A percentile compares a stretch with the other conserved stretches of the same genome.
These are phyloP conservation scores for Coemansia sp. DNA, from an alignment of 192 early-diverging fungal species.

Conservation along the genomic window DNA sequence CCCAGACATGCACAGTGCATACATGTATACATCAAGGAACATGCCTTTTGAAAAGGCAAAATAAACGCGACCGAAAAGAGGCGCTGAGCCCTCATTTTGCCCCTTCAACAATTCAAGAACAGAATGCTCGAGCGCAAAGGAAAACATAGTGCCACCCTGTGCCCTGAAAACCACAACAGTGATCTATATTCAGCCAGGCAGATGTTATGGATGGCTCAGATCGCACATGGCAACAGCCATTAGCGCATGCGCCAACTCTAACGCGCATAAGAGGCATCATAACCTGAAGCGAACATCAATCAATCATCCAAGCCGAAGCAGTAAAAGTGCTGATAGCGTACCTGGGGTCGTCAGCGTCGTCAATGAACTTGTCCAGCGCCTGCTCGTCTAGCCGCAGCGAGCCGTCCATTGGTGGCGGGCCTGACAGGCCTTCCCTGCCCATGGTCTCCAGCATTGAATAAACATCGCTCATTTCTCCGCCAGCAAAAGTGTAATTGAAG, in stretches of 20 bases:
- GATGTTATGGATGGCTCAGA: too few species aligned
- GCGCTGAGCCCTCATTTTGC: background rate
- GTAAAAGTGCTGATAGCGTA: slow-evolving; percentile 9
- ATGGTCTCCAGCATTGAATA: slow-evolving; percentile 52
- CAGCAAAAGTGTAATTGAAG: background rate
- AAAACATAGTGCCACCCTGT: slow-evolving; percentile 5
- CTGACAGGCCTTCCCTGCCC: slow-evolving; percentile 51
- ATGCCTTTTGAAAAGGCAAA: background rate
- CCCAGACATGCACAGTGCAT: background rate
- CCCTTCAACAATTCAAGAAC: background rate
- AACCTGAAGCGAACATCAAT: background rate
- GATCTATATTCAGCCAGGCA: background rate
- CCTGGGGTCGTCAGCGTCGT: slow-evolving; percentile 54
- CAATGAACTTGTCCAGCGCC: slow-evolving; percentile 49
- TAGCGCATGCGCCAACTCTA: background rate
- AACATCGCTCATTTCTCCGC: slow-evolving; percentile 50
- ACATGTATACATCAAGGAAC: background rate
- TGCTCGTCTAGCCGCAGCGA: slow-evolving; percentile 46
- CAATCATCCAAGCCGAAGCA: slow-evolving; percentile 4
- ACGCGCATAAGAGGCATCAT: background rate
- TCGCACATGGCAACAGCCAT: background rate
- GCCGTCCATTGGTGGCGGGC: slow-evolving; percentile 54
- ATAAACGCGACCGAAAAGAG: slow-evolving; percentile 1
- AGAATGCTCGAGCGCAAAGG: slow-evolving; percentile 15
- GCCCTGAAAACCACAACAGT: slow-evolving; percentile 7